Evolutionary conservation across 768 basidiomycete genomes (phyloP), one percentile per base, ranked within the genome.

Genomic region (Ephemerocybe angulata): DNA sequence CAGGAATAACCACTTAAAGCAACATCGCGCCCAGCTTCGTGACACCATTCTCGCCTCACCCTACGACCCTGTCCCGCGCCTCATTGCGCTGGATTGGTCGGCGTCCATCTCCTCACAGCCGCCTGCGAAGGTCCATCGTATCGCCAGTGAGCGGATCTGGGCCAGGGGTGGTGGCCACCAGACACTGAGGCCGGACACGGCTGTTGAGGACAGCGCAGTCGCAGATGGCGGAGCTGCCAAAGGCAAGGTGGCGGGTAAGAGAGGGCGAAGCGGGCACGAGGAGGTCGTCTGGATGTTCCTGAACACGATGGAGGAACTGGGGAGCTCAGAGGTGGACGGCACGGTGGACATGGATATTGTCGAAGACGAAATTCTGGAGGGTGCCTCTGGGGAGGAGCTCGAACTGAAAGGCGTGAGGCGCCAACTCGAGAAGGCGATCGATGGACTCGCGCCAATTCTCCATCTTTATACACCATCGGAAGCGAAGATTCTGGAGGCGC

Each of bases 141-240:
- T 95, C 29, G 94, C 90, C 64, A 79, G 81, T 1, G 83, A 90
- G 53, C 87, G 95, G 21, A 78, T 99, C 52, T 63, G 80, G 4
- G 55, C 60, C 15, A 87, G 97, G 4, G 97, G 96, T 0, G 80
- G 83, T 3, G 90, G 88, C 58, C 97, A 99, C 72, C 89, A 98
- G 66, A 81, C 82, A 0, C 81, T 99, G 0, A 83, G 79, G 33
- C 84, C 86, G 0, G 83, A 86, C 58, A 50, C 52, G 4, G 66
- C 63, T 11, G 52, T 66, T 15, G 33, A 17, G 33, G 17, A 8
- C 8, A 17, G 33, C 8, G 33, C 8, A 17, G 33, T 8, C 33
- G 33, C 33, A 8, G 33, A 35, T 8, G 33, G 33, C 8, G 33
- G 8, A 8, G 8, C 33, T 17, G 33, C 17, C 8, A 17, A 35